phyloP scores from a whole-genome alignment of 768 basidiomycete species.

The Mycena sanguinolenta region DNA sequence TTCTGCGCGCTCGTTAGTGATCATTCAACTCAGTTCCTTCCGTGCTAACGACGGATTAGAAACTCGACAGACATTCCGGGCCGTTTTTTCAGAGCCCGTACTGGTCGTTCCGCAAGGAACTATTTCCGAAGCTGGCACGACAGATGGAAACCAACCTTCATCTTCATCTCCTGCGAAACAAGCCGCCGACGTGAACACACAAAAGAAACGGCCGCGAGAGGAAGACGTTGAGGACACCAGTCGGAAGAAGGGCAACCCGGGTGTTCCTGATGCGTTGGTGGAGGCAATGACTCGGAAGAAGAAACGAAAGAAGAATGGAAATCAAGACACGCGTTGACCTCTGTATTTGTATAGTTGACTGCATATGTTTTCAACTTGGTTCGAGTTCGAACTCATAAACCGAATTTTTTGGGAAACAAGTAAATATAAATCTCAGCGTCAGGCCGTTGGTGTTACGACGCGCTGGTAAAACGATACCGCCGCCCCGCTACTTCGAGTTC shows the following conservation, averaged over 20 bases:
- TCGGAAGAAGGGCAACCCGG: background rate
- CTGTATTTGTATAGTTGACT: background rate
- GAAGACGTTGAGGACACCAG: conserved; percentile 19
- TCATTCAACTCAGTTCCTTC: background rate
- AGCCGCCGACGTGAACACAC: background rate
- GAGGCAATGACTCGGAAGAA: conserved; percentile 44
- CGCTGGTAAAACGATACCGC: no score
- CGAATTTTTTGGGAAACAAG: no score
- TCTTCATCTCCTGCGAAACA: background rate
- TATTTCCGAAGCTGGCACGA: background rate
- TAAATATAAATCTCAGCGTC: no score
- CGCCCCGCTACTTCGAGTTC: no score
- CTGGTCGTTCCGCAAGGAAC: conserved; percentile 65
- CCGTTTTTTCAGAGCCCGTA: conserved; percentile 81
- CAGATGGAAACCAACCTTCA: background rate
- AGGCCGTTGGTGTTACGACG: no score
- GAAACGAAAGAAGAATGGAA: conserved; percentile 44
- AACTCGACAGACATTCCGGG: conserved; percentile 85
- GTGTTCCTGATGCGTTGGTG: background rate
- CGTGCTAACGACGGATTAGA: conserved; percentile 55
- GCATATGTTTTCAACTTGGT: background rate
- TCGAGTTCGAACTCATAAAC: background rate
- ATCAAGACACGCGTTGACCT: conserved; percentile 20
- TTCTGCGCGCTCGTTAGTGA: conserved; percentile 79
- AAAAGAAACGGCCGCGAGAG: conserved; percentile 42